Evolutionary conservation across 305 asterid species (phyloP).

Genomic region (Solanum hybrid): DNA sequence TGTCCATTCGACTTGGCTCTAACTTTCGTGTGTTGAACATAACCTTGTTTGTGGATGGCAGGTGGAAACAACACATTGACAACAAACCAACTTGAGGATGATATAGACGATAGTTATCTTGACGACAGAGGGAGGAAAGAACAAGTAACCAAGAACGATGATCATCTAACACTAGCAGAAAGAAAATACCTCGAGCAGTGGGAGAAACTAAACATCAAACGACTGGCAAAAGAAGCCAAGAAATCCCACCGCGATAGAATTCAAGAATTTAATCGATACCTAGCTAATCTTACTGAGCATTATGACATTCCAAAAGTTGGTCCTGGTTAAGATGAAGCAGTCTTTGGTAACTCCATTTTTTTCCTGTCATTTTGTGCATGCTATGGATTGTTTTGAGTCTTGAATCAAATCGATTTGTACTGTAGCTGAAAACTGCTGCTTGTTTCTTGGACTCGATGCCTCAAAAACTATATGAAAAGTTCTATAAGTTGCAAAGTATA

Average conservation of each 20-base stretch:
- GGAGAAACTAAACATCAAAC: constrained; percentile 45
- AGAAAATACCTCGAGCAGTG: constrained; percentile 80
- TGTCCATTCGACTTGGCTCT: not conserved
- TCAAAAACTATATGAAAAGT: not conserved
- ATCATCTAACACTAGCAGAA: constrained; percentile 75
- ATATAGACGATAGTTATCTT: not conserved
- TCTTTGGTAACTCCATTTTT: not conserved
- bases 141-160: not conserved
- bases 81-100: not conserved
- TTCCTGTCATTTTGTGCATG: not conserved
- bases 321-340: constrained; percentile 28
- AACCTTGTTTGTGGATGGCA: not conserved
- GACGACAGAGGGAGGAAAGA: not conserved
- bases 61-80: not conserved
- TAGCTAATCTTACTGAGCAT: constrained; percentile 47
- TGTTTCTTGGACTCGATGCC: not conserved
- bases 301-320: constrained; percentile 62
- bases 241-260: constrained; percentile 48
- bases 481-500: not conserved
- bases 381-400: not conserved
- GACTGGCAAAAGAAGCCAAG: constrained; percentile 65
- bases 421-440: not conserved
- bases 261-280: constrained; percentile 41
- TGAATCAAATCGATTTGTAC: not conserved
- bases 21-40: not conserved